A percentile compares a stretch with the other conserved stretches of the same genome.
These are phyloP conservation scores for Xylaria sp. DNA, from an alignment of 2,329 filamentous ascomycete genomes.

Conservation along the genomic window DNA sequence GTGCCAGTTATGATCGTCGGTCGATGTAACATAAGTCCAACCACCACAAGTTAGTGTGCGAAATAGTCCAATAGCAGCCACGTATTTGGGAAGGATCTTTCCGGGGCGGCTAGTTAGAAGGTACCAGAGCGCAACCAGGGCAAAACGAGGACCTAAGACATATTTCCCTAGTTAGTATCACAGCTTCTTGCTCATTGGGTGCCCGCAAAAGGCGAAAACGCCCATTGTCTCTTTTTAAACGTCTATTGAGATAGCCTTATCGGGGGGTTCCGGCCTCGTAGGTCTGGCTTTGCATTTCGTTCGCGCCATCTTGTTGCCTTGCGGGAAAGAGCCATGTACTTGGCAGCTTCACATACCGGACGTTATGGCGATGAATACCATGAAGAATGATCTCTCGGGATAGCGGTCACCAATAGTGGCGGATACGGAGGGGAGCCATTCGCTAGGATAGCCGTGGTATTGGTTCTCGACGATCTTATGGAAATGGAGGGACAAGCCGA, in stretches of 20 bases:
- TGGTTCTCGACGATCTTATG: slow-evolving; percentile 98
- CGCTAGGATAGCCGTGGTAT: slow-evolving; percentile 89
- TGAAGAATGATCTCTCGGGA: slow-evolving; percentile 94
- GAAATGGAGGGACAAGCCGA: slow-evolving; percentile 85
- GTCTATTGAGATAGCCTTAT: no score
- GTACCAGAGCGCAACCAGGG: slow-evolving; percentile 90
- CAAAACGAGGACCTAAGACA: slow-evolving; percentile 80
- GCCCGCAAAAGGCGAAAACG: background rate
- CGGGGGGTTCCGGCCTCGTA: no score
- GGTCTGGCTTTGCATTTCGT: background rate
- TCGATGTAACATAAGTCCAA: slow-evolving; percentile 98
- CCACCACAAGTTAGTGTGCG: slow-evolving; percentile 93
- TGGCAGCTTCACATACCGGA: slow-evolving; percentile 66
- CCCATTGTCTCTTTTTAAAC: background rate
- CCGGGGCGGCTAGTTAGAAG: slow-evolving; percentile 80
- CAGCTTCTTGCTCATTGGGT: background rate
- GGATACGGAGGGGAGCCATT: slow-evolving; percentile 97
- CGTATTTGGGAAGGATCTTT: slow-evolving; percentile 77
- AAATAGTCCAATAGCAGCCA: slow-evolving; percentile 80
- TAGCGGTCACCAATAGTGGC: slow-evolving; percentile 97
- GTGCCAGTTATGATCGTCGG: slow-evolving; percentile 97
- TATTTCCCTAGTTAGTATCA: slow-evolving; percentile 20
- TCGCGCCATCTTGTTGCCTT: background rate
- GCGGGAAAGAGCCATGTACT: background rate
- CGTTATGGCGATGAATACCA: slow-evolving; percentile 95